These are phyloP conservation scores for Cercospora canescens DNA, from an alignment of 2,329 filamentous ascomycete genomes.

Conservation along the genomic window DNA sequence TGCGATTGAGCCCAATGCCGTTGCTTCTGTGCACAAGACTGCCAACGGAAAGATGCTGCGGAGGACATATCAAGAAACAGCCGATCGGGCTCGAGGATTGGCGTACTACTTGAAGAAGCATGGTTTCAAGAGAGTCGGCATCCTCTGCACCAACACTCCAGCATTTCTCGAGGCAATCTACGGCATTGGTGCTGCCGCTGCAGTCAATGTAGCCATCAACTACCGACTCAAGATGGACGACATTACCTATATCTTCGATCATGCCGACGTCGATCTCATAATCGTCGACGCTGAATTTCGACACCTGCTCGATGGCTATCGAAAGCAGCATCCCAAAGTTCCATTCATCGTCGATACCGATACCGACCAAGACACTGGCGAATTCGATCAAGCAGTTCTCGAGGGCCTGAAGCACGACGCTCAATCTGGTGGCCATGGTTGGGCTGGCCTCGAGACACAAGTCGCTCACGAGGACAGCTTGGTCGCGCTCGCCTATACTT, in stretches of 20 bases:
- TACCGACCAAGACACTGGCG: conserved; percentile 74
- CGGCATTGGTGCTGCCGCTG: conserved; percentile 79
- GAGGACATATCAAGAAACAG: conserved; percentile 76
- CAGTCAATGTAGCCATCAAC: conserved; percentile 72
- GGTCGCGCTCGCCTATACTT: conserved; percentile 89
- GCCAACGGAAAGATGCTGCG: conserved; percentile 66
- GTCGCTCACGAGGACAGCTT: conserved; percentile 74
- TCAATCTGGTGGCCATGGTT: conserved; percentile 67
- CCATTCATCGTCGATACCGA: conserved; percentile 81
- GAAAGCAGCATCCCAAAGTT: conserved; percentile 60
- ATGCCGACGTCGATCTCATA: conserved; percentile 81
- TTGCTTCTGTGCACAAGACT: conserved; percentile 26
- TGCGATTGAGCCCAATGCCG: conserved; percentile 75
- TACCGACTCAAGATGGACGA: conserved; percentile 80
- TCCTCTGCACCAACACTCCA: conserved; percentile 89
- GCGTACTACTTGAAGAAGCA: conserved; percentile 83
- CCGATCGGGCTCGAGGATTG: conserved; percentile 81
- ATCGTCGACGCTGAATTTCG: conserved; percentile 83
- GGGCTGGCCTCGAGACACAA: conserved; percentile 73
- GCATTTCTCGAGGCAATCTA: conserved; percentile 91
- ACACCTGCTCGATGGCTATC: conserved; percentile 67
- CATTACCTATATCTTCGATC: conserved; percentile 85
- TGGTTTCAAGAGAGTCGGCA: conserved; percentile 73
- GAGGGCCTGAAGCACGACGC: conserved; percentile 76
- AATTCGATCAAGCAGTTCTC: conserved; percentile 78